Base-by-base conservation (phyloP, 345 rosid genomes). In the Carallia pectinifolia region DNA sequence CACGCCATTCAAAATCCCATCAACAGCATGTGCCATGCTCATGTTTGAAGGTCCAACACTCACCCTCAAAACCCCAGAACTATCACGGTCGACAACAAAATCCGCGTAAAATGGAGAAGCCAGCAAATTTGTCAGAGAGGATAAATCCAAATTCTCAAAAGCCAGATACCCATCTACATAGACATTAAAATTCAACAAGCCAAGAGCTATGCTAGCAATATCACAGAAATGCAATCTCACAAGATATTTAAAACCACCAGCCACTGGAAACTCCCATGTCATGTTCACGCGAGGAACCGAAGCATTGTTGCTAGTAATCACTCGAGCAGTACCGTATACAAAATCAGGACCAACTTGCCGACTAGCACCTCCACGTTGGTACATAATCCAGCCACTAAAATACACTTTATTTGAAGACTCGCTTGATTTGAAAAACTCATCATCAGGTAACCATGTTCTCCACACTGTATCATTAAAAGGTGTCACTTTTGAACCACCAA, bases 361-460 rank as follows among this genome's bases (percentile, higher is more conserved):
- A 71, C 88, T 90, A 4, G 88, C 87, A 15, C 90, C 93, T 67
- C 95, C 96, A 60, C 5, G 34, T 53, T 65, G 86, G 73, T 92
- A 90, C 74, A 73, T 77, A 38, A 92, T 88, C 79, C 85, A 73
- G 59, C 95, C 90, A 61, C 84, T 66, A 69, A 77, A 87, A 77
- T 79, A 79, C 39, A 84, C 79, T 68, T 44, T 79, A 19, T 70
- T 79, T 3, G 84, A 82, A 27, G 77, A 83, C 55, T 85, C 83
- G 38, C 70, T 69, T 5, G 85, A 79, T 80, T 79, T 81, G 30
- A 94, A 73, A 79, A 77, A 91, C 29, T 66, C 83, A 77, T 87
- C 85, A 85, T 91, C 98, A 54, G 96, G 87, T 66, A 90, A 12
- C 96, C 98, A 94, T 58, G 89, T 91, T 67, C 97, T 90, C 98